These are phyloP conservation scores for Atkinsonella hypoxylon DNA, from an alignment of 2,329 filamentous ascomycete genomes.

Conservation along the genomic window DNA sequence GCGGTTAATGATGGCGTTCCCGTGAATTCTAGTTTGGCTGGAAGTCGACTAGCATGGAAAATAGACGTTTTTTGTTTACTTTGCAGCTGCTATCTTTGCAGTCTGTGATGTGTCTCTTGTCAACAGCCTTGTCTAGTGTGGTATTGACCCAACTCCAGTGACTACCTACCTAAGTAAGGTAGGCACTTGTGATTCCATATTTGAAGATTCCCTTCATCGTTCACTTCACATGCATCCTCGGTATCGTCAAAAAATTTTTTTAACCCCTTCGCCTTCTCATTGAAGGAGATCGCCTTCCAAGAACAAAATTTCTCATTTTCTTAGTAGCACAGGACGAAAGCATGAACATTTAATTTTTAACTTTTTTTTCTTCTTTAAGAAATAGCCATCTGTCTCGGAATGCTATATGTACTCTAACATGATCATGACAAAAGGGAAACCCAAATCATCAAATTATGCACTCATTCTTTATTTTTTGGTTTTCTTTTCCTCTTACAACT, in stretches of 20 bases:
- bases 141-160: too few species aligned
- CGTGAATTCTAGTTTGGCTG: slow-evolving; percentile 13
- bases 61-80: slow-evolving; percentile 15
- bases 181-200: too few species aligned
- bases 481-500: slow-evolving; percentile 41
- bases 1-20: slow-evolving; percentile 16
- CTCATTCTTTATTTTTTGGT: not conserved
- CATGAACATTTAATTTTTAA: not conserved
- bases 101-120: not conserved
- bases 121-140: too few species aligned
- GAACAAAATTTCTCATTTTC: not conserved
- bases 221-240: too few species aligned
- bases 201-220: too few species aligned
- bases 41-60: slow-evolving; percentile 22
- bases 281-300: too few species aligned
- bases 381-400: slow-evolving; percentile 1
- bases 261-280: too few species aligned
- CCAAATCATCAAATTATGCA: slow-evolving; percentile 5
- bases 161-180: too few species aligned
- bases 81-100: not conserved
- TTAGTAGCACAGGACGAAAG: not conserved
- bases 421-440: slow-evolving; percentile 9
- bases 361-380: not conserved
- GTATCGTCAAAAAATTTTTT: too few species aligned
- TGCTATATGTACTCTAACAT: slow-evolving; percentile 13